These are phyloP conservation scores for Oldenlandia corymbosa DNA, from an alignment of 257 asterid genomes.

Conservation along the genomic window DNA sequence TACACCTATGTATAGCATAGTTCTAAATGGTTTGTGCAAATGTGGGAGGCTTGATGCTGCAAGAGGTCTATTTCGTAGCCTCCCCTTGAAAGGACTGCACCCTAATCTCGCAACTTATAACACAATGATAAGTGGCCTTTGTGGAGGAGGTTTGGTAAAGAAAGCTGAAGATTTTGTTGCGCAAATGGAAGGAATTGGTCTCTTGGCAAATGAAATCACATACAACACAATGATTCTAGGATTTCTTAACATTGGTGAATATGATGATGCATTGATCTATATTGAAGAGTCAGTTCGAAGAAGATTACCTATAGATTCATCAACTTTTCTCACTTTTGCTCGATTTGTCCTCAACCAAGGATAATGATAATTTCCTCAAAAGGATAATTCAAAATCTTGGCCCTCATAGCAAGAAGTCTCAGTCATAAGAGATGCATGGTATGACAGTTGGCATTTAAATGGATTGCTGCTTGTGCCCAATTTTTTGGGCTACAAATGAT, in stretches of 20 bases:
- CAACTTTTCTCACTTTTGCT: conserved; percentile 1
- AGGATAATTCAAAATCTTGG: background rate
- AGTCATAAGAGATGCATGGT: background rate
- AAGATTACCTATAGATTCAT: conserved; percentile 11
- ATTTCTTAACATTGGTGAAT: conserved; percentile 5
- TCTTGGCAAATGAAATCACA: background rate
- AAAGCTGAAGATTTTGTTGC: conserved; percentile 9
- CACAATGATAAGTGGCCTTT: conserved; percentile 8
- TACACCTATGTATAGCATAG: background rate
- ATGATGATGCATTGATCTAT: background rate
- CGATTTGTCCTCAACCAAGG: background rate
- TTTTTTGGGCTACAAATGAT: background rate
- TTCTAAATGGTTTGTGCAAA: conserved; percentile 22
- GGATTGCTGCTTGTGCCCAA: background rate
- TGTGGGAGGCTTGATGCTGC: conserved; percentile 16
- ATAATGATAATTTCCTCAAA: too few relatives aligned
- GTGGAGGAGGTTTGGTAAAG: conserved; percentile 18
- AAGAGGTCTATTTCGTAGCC: background rate
- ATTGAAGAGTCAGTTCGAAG: conserved; percentile 13
- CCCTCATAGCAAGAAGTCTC: background rate
- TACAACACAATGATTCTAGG: conserved; percentile 15
- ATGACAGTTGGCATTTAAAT: too few relatives aligned
- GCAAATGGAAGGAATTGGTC: conserved; percentile 12
- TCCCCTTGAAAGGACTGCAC: conserved; percentile 13
- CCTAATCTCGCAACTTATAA: conserved; percentile 25